Evolutionary conservation across 495 filamentous ascomycete species (phyloP).

Genomic region (Terfezia claveryi): DNA sequence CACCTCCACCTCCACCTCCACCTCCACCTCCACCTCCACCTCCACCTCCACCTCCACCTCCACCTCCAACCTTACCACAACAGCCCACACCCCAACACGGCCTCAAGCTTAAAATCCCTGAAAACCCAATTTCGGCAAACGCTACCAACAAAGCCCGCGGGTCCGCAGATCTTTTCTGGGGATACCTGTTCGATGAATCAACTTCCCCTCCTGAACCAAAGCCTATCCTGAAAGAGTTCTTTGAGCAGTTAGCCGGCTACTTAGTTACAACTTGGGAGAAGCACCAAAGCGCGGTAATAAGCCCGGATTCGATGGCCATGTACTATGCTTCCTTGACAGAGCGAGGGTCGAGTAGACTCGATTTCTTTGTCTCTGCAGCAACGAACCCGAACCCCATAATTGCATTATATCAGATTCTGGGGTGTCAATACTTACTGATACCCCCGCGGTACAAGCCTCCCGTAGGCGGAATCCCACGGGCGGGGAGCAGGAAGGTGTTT

Average conservation of each 20-base stretch:
- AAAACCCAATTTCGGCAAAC: not conserved
- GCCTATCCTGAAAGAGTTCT: not conserved
- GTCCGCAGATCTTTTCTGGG: not conserved
- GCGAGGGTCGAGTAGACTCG: not conserved
- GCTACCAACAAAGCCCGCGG: not conserved
- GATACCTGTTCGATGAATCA: not conserved
- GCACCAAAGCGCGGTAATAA: not conserved
- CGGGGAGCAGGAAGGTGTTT: not conserved
- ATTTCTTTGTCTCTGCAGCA: not conserved
- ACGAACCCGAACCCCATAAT: not conserved
- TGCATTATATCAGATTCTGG: not conserved
- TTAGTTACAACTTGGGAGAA: not conserved
- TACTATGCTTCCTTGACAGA: not conserved
- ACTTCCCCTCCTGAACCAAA: not conserved
- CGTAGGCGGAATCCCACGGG: not conserved
- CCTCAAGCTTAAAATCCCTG: not conserved
- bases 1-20: not conserved
- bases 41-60: not conserved
- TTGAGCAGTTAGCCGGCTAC: not conserved
- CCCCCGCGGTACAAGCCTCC: not conserved
- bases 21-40: not conserved
- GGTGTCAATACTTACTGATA: not conserved
- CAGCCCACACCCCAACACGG: not conserved
- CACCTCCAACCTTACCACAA: not conserved
- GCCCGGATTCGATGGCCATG: not conserved